phyloP scores from a whole-genome alignment of 768 basidiomycete species.

The Boletus subparvulus region DNA sequence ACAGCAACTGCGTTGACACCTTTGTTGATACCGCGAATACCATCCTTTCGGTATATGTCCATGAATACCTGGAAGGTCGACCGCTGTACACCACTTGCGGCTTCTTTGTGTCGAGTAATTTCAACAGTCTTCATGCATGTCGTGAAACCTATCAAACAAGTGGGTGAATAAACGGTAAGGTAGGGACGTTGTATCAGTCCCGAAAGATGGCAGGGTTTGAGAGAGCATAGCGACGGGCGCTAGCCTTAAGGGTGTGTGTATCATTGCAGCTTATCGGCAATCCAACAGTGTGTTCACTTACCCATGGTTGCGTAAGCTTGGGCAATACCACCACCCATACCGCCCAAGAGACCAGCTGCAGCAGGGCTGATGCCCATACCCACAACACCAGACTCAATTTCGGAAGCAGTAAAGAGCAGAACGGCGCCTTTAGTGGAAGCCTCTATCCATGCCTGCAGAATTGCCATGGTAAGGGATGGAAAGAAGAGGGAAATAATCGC shows the following conservation, averaged over 20 bases:
- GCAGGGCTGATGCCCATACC: conserved; percentile 74
- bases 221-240: conserved; percentile 17
- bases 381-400: conserved; percentile 75
- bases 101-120: conserved; percentile 94
- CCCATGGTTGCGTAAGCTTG: conserved; percentile 99
- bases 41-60: conserved; percentile 92
- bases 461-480: neutral
- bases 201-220: conserved; percentile 13
- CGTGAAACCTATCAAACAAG: conserved; percentile 72
- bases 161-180: conserved; percentile 8
- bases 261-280: conserved; percentile 13
- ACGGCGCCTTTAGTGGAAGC: conserved; percentile 98
- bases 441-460: conserved; percentile 92
- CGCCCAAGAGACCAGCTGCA: conserved; percentile 85
- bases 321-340: conserved; percentile 95
- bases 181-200: neutral
- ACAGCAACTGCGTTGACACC: conserved; percentile 95
- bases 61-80: conserved; percentile 93
- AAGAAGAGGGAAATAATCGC: neutral
- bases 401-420: conserved; percentile 92
- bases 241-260: conserved; percentile 20
- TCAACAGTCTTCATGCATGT: conserved; percentile 99
- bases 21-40: conserved; percentile 96
- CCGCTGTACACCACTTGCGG: conserved; percentile 77
- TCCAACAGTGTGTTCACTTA: conserved; percentile 40